phyloP scores from a whole-genome alignment of 805 yeast species.

The Maudiozyma turicensis region DNA sequence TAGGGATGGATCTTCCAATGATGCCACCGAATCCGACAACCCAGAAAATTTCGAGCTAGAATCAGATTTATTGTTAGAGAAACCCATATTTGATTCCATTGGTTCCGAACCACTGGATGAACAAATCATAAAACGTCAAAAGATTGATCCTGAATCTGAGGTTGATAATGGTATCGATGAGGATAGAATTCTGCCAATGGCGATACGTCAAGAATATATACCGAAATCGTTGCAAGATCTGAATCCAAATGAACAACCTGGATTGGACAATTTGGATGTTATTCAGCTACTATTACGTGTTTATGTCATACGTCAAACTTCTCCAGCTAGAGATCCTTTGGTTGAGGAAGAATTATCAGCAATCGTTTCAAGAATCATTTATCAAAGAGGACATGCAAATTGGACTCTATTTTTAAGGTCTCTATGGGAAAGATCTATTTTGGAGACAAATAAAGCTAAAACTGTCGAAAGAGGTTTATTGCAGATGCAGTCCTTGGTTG shows the following conservation, averaged over 20 bases:
- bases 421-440: constrained; percentile 79
- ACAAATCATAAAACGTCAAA: constrained; percentile 31
- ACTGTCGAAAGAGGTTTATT: constrained; percentile 90
- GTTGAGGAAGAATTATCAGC: constrained; percentile 81
- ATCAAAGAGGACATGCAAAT: constrained; percentile 32
- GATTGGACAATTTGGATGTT: constrained; percentile 56
- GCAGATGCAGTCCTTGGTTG: constrained; percentile 86
- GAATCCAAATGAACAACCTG: constrained; percentile 80
- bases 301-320: constrained; percentile 50
- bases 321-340: constrained; percentile 62
- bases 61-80: constrained; percentile 71
- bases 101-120: constrained; percentile 40
- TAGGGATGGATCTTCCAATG: constrained; percentile 6
- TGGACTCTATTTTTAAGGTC: constrained; percentile 77
- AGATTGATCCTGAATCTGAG: constrained; percentile 6
- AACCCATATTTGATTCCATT: constrained; percentile 56
- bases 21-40: constrained; percentile 14
- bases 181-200: constrained; percentile 50
- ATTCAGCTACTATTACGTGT: constrained; percentile 66
- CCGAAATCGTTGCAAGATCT: constrained; percentile 43
- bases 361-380: constrained; percentile 59
- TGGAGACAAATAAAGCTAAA: constrained; percentile 71
- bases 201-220: constrained; percentile 50
- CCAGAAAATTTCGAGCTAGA: constrained; percentile 57
- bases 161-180: constrained; percentile 30